phyloP scores from a whole-genome alignment of 75 land plant genomes.

The Ceratopteris richardii region DNA sequence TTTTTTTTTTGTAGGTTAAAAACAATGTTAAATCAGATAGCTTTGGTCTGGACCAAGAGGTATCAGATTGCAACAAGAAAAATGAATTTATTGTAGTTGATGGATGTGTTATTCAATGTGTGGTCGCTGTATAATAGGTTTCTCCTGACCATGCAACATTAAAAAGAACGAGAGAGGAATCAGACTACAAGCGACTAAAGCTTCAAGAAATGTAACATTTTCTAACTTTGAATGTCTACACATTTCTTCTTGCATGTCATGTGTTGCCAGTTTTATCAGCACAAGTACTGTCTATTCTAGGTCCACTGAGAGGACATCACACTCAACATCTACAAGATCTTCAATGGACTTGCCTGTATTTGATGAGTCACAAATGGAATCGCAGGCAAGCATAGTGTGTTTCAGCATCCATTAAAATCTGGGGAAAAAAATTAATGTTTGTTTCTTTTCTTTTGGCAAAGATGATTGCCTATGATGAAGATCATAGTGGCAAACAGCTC shows the following conservation, averaged over 20 bases:
- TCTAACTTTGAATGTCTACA: neutral
- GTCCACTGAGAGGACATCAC: constrained; percentile 31
- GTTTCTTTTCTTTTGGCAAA: constrained; percentile 4
- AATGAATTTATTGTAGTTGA: too few species aligned
- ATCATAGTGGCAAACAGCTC: constrained; percentile 76
- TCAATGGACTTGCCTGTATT: constrained; percentile 17
- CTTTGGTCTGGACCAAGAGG: constrained; percentile 2
- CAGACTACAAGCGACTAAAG: constrained; percentile 20
- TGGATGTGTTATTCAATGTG: neutral
- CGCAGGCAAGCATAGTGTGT: constrained; percentile 40
- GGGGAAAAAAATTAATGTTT: too few species aligned
- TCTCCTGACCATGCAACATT: constrained; percentile 16
- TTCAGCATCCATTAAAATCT: neutral
- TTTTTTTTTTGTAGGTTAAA: constrained; percentile 25
- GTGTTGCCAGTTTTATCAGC: neutral
- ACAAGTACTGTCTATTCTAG: neutral
- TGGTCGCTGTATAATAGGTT: neutral
- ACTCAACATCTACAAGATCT: constrained; percentile 18
- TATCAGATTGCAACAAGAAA: neutral
- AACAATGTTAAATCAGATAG: constrained; percentile 4
- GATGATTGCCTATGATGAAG: constrained; percentile 91
- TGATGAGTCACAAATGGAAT: constrained; percentile 87
- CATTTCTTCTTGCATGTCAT: neutral
- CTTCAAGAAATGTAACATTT: constrained; percentile 9
- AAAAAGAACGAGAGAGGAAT: constrained; percentile 22